These are phyloP conservation scores for Gossypium arboreum DNA, from an alignment of 345 rosid genomes.

Conservation along the genomic window DNA sequence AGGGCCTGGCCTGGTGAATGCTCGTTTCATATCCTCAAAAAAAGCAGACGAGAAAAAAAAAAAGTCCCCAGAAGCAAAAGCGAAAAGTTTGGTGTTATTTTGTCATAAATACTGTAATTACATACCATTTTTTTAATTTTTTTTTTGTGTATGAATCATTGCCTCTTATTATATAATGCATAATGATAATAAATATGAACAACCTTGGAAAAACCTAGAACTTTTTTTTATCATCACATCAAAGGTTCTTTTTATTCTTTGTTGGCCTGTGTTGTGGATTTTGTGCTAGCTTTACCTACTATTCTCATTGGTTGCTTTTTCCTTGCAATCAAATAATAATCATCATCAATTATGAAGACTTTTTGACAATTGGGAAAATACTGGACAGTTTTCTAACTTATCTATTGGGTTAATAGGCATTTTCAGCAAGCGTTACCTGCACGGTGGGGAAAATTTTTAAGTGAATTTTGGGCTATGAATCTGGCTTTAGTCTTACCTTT, in stretches of 20 bases:
- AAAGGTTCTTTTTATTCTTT: neutral
- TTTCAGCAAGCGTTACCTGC: neutral
- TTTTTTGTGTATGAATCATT: slow-evolving; percentile 14
- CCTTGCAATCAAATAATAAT: too few relatives aligned
- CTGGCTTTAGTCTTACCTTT: neutral
- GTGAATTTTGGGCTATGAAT: neutral
- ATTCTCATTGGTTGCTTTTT: neutral
- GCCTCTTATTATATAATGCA: slow-evolving; percentile 16
- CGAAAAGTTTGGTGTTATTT: slow-evolving; percentile 22
- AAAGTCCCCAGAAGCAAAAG: slow-evolving; percentile 7
- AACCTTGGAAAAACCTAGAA: neutral
- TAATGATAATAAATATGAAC: slow-evolving; percentile 6
- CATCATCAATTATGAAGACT: neutral
- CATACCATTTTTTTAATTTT: slow-evolving; percentile 28
- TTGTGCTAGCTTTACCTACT: neutral
- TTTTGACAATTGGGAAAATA: neutral
- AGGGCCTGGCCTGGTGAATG: neutral
- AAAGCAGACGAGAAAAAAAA: neutral
- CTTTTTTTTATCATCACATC: neutral
- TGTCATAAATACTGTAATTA: slow-evolving; percentile 49
- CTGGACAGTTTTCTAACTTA: neutral
- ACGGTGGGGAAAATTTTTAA: neutral
- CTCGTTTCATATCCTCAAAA: neutral
- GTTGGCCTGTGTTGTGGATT: neutral
- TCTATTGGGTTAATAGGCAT: neutral